A percentile compares a stretch with the other conserved stretches of the same genome.
These are phyloP conservation scores for Boletus smithii DNA, from an alignment of 1,284 basidiomycete species.

Conservation along the genomic window DNA sequence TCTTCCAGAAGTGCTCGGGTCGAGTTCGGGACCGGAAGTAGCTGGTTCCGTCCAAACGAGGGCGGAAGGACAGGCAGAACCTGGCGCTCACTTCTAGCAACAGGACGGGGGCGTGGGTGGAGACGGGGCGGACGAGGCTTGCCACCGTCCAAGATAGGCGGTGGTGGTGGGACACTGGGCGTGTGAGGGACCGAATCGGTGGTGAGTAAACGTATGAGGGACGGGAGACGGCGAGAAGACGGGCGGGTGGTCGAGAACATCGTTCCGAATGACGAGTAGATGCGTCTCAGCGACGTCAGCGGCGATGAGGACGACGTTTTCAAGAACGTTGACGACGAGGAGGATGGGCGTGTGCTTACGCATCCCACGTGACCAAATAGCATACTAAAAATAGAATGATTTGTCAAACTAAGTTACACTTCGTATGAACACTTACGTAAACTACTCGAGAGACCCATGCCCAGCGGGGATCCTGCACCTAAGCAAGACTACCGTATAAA, in stretches of 20 bases:
- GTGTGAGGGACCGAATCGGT: slow-evolving; percentile 29
- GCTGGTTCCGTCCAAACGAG: slow-evolving; percentile 77
- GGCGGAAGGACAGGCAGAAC: slow-evolving; percentile 57
- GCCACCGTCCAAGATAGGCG: slow-evolving; percentile 18
- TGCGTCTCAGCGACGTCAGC: slow-evolving; percentile 9
- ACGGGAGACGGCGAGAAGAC: slow-evolving; percentile 14
- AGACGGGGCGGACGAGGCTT: slow-evolving; percentile 30
- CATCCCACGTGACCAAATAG: slow-evolving; percentile 13
- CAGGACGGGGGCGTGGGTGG: slow-evolving; percentile 53
- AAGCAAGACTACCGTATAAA: no score
- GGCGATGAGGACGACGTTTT: slow-evolving; percentile 1
- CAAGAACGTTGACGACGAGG: not conserved
- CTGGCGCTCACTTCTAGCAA: slow-evolving; percentile 37
- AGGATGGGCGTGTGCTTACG: slow-evolving; percentile 1
- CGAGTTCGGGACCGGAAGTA: slow-evolving; percentile 71
- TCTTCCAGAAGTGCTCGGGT: slow-evolving; percentile 75
- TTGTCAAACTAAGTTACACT: slow-evolving; percentile 10
- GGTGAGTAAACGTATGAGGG: slow-evolving; percentile 23
- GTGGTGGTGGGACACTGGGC: slow-evolving; percentile 19
- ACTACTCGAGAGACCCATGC: slow-evolving; percentile 11
- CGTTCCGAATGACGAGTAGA: slow-evolving; percentile 17
- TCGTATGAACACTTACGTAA: slow-evolving; percentile 2
- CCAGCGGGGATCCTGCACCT: slow-evolving; percentile 16
- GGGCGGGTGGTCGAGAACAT: slow-evolving; percentile 26
- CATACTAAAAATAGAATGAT: slow-evolving; percentile 1